Conservation (phyloP, 1,284 basidiomycete genomes). For the Mycosarcoma maydis region DNA sequence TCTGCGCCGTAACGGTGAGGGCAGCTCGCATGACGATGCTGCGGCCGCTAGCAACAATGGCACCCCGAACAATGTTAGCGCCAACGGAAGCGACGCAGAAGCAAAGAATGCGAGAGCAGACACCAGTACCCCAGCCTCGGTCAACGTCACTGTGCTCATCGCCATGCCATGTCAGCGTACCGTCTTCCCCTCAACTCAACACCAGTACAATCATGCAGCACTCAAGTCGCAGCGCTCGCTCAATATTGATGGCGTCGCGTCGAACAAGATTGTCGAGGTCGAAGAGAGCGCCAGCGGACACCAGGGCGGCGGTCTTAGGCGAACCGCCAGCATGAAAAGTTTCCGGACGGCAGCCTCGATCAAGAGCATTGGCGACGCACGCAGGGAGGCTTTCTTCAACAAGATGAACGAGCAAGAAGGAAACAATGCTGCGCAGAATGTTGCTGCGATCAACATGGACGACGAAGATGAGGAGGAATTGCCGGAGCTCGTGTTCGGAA, state of each 20-base stretch:
- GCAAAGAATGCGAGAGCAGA: constrained; percentile 11
- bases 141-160: constrained; percentile 60
- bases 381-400: constrained; percentile 56
- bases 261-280: constrained; percentile 44
- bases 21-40: constrained; percentile 11
- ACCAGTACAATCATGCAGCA: constrained; percentile 11
- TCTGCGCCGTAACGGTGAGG: constrained; percentile 27
- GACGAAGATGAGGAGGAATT: constrained; percentile 61
- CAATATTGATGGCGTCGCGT: constrained; percentile 16
- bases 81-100: constrained; percentile 4
- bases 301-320: constrained; percentile 21
- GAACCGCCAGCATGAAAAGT: constrained; percentile 54
- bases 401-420: constrained; percentile 34
- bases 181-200: constrained; percentile 42
- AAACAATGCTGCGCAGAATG: constrained; percentile 9
- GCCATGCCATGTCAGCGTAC: constrained; percentile 61
- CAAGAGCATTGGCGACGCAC: constrained; percentile 53
- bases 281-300: constrained; percentile 32
- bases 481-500: constrained; percentile 62
- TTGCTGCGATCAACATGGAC: constrained; percentile 23
- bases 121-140: constrained; percentile 36
- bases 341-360: constrained; percentile 44
- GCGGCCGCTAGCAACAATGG: neutral
- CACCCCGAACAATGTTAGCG: constrained; percentile 3
- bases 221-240: constrained; percentile 27